Conservation (phyloP, 2,329 filamentous ascomycete genomes). For the Dactylella cylindrospora region DNA sequence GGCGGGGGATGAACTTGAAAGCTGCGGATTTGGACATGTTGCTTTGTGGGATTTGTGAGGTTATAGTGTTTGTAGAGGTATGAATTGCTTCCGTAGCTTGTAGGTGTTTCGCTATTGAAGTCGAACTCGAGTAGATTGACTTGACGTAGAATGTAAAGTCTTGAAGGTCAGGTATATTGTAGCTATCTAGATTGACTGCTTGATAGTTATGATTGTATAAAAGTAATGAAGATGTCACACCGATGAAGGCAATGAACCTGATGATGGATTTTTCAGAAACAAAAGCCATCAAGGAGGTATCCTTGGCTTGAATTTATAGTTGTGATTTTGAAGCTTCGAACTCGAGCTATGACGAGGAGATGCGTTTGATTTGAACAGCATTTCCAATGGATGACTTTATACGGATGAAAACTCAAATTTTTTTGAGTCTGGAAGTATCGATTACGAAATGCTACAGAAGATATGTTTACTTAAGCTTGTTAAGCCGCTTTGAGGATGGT, state of each 20-base stretch:
- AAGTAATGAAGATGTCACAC: conserved; percentile 11
- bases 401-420: background rate
- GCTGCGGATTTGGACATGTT: conserved; percentile 39
- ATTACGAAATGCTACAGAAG: conserved; percentile 16
- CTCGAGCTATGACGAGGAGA: conserved; percentile 18
- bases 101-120: background rate
- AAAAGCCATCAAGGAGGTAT: conserved; percentile 21
- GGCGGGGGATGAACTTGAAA: conserved; percentile 68
- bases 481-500: background rate
- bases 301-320: conserved; percentile 34
- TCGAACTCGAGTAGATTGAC: no score
- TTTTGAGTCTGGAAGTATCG: background rate
- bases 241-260: background rate
- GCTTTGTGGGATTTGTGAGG: no score
- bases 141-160: no score
- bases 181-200: no score
- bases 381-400: conserved; percentile 43
- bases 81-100: background rate
- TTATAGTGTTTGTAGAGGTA: background rate
- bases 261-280: conserved; percentile 22
- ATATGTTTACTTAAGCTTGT: background rate
- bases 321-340: background rate
- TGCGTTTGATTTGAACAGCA: conserved; percentile 16
- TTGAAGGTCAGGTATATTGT: no score
- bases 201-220: background rate